These are phyloP conservation scores for Clonostachys rosea DNA, from an alignment of 2,329 filamentous ascomycete genomes.

Conservation along the genomic window DNA sequence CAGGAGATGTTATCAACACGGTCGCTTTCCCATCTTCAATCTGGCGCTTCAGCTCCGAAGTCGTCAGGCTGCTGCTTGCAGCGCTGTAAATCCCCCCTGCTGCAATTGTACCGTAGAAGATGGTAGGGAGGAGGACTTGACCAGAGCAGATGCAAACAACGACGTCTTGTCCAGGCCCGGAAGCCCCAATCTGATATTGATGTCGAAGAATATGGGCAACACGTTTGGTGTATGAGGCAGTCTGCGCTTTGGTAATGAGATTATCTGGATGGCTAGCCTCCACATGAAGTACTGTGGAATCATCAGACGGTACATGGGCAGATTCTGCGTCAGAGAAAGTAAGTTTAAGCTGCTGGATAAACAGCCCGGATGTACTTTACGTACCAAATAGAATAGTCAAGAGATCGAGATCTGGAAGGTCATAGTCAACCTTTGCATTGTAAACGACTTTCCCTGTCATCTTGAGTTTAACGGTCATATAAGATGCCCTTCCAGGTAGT, in stretches of 20 bases:
- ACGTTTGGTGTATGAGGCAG: constrained; percentile 41
- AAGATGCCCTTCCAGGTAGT: no score
- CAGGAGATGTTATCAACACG: constrained; percentile 38
- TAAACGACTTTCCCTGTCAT: constrained; percentile 13
- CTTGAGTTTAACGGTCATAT: no score
- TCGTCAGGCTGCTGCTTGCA: constrained; percentile 43
- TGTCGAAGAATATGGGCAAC: constrained; percentile 51
- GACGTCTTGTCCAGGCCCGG: constrained; percentile 34
- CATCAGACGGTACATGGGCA: constrained; percentile 17
- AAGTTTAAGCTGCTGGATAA: neutral
- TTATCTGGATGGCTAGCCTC: constrained; percentile 51
- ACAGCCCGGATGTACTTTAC: neutral
- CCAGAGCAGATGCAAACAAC: constrained; percentile 52
- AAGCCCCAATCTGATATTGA: constrained; percentile 42
- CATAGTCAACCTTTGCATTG: constrained; percentile 13
- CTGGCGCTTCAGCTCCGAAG: constrained; percentile 42
- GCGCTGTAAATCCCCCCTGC: constrained; percentile 56
- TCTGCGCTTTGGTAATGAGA: constrained; percentile 44
- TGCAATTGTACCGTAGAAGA: constrained; percentile 53
- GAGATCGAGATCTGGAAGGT: constrained; percentile 32
- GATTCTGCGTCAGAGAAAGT: constrained; percentile 17
- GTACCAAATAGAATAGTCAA: constrained; percentile 37
- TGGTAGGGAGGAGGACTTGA: constrained; percentile 45
- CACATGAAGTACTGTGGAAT: constrained; percentile 48
- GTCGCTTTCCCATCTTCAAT: constrained; percentile 28